These are phyloP conservation scores for Chytriomyces sp. DNA, from an alignment of 192 early-diverging fungal species.

Conservation along the genomic window DNA sequence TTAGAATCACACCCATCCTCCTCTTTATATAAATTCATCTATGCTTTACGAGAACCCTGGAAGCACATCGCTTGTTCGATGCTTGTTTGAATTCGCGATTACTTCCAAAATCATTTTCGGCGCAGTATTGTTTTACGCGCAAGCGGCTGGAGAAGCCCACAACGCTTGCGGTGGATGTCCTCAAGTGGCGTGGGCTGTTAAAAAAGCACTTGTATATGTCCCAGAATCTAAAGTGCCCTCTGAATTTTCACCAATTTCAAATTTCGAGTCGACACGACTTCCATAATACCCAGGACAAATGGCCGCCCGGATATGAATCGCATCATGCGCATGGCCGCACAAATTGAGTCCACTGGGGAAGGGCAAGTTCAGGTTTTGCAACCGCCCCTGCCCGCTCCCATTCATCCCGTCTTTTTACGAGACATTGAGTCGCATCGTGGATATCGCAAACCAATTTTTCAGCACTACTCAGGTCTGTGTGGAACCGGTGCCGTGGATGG, in stretches of 20 bases:
- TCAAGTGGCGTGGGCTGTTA: constrained; percentile 21
- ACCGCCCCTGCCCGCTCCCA: constrained; percentile 1
- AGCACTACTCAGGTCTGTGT: background rate
- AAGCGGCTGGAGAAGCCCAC: background rate
- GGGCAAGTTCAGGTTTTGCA: background rate
- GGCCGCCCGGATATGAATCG: background rate
- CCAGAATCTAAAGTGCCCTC: background rate
- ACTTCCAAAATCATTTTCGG: too few species aligned
- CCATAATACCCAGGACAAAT: background rate
- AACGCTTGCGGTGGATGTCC: background rate
- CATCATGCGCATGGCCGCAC: background rate
- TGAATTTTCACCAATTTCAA: background rate
- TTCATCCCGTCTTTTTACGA: constrained; percentile 24
- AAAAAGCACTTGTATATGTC: background rate
- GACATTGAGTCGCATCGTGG: background rate
- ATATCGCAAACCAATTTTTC: constrained; percentile 9
- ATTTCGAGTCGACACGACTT: background rate
- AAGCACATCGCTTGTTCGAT: too few species aligned
- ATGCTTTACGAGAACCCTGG: too few species aligned
- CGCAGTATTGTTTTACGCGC: background rate
- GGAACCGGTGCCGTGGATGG: too few species aligned
- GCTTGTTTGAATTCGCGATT: too few species aligned
- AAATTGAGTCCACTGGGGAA: background rate
- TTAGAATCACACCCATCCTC: too few species aligned
- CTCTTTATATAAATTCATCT: too few species aligned